Evolutionary conservation across 768 basidiomycete genomes (phyloP), one percentile per base, ranked within the genome.

Genomic region (Tulasnella sp.): DNA sequence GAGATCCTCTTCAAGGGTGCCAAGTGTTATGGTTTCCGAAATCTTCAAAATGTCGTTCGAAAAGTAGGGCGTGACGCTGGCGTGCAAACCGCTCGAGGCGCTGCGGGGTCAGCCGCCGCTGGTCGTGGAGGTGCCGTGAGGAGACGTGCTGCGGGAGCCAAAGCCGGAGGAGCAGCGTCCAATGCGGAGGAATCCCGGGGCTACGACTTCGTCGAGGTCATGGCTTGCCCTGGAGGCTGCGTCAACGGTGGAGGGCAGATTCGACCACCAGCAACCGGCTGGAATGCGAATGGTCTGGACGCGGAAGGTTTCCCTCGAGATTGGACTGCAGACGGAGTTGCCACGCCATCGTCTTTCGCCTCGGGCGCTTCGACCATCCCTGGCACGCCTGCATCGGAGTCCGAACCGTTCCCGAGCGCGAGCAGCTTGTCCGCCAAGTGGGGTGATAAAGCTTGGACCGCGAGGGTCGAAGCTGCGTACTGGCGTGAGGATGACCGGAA

Each of bases 201-300:
- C 61, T 94, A 94, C 83, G 95, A 97, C 85, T 98, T 95, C 83
- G 91, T 97, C 55, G 96, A 98, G 83, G 95, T 99, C 80, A 99
- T 99, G 98, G 98, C 98, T 44, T 99, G 98, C 86, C 98, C 98
- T 0, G 91, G 92, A 0, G 98, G 98, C 23, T 99, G 98, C 83
- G 94, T 98, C 57, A 98, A 98, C 83, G 98, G 98, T 10, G 98
- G 97, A 29, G 98, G 98, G 6, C 98, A 99, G 86, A 84, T 92
- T 75, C 81, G 81, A 73, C 82, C 84, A 48, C 82, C 79, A 74
- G 80, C 74, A 77, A n/a, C n/a, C n/a, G n/a, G n/a, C n/a, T n/a
- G n/a, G n/a, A n/a, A n/a, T n/a, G n/a, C 35, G 35, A 35, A 35
- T 35, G 35, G 5, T 5, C 5, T 35, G 35, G 35, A 5, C 5